Conservation (phyloP, 1,284 basidiomycete species). For the Chalciporus sp. region DNA sequence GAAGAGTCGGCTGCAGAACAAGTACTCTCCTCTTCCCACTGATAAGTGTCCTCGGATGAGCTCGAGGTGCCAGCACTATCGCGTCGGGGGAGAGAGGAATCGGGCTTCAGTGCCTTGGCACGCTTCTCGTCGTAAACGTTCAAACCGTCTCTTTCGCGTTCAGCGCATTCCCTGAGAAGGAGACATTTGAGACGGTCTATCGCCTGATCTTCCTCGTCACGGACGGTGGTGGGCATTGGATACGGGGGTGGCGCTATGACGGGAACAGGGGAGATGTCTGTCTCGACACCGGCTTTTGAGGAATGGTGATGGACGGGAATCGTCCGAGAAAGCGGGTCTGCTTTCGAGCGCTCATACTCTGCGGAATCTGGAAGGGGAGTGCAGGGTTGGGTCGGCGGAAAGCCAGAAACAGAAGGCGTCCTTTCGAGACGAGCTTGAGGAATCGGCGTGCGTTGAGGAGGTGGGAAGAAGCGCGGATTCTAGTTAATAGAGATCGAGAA, state of each 20-base stretch:
- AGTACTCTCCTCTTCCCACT: slow-evolving; percentile 26
- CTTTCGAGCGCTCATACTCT: slow-evolving; percentile 26
- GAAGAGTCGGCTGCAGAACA: slow-evolving; percentile 13
- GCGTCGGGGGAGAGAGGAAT: slow-evolving; percentile 6
- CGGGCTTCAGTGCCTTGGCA: neutral
- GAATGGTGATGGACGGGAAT: slow-evolving; percentile 7
- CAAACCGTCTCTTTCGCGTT: slow-evolving; percentile 38
- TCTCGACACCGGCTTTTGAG: slow-evolving; percentile 1
- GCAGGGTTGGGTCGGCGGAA: slow-evolving; percentile 23
- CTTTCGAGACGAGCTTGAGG: neutral
- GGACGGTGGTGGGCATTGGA: slow-evolving; percentile 33
- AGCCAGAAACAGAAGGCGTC: neutral
- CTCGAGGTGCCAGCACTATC: slow-evolving; percentile 12
- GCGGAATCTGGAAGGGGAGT: slow-evolving; percentile 31
- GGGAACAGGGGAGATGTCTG: slow-evolving; percentile 40
- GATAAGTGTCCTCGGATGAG: slow-evolving; percentile 12
- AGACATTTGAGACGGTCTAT: slow-evolving; percentile 44
- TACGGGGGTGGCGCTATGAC: slow-evolving; percentile 54
- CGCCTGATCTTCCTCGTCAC: slow-evolving; percentile 43
- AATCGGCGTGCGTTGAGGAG: slow-evolving; percentile 5
- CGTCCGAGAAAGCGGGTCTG: slow-evolving; percentile 30
- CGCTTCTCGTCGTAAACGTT: slow-evolving; percentile 17
- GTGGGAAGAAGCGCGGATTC: slow-evolving; percentile 13
- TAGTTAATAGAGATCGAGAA: neutral
- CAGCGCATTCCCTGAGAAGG: slow-evolving; percentile 42